These are phyloP conservation scores for Porphyrellus cyaneotinctus DNA, from an alignment of 768 basidiomycete genomes.

Conservation along the genomic window DNA sequence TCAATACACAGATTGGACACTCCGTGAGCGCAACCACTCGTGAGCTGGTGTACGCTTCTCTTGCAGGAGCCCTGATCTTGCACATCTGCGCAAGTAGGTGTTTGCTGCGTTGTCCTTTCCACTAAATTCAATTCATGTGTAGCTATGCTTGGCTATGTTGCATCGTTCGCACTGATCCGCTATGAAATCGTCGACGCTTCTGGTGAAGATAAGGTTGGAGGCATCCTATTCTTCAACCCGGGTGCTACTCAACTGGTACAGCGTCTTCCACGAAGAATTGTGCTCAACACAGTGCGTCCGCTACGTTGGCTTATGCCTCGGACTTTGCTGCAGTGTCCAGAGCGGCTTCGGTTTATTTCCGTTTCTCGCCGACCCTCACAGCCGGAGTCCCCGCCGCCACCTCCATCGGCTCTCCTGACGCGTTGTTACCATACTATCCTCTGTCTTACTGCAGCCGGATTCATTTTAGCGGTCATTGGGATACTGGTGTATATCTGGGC, in stretches of 20 bases:
- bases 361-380: background rate
- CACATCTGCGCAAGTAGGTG: slow-evolving; percentile 29
- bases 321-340: background rate
- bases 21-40: slow-evolving; percentile 6
- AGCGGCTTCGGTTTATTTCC: background rate
- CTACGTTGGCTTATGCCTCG: background rate
- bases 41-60: slow-evolving; percentile 27
- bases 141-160: slow-evolving; percentile 28
- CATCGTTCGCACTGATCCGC: slow-evolving; percentile 28
- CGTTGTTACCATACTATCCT: slow-evolving; percentile 27
- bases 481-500: slow-evolving; percentile 26
- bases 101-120: background rate
- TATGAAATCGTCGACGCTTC: slow-evolving; percentile 21
- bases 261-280: slow-evolving; percentile 8
- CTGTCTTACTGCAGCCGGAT: slow-evolving; percentile 21
- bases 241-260: slow-evolving; percentile 7
- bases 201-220: slow-evolving; percentile 18
- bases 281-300: slow-evolving; percentile 16
- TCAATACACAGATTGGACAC: slow-evolving; percentile 18
- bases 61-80: slow-evolving; percentile 30
- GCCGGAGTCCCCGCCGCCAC: background rate
- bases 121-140: background rate
- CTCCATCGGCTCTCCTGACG: slow-evolving; percentile 21
- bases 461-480: slow-evolving; percentile 24
- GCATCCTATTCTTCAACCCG: background rate